Conservation (phyloP, 2,329 filamentous ascomycete species). For the Ophiocordyceps unilateralis region DNA sequence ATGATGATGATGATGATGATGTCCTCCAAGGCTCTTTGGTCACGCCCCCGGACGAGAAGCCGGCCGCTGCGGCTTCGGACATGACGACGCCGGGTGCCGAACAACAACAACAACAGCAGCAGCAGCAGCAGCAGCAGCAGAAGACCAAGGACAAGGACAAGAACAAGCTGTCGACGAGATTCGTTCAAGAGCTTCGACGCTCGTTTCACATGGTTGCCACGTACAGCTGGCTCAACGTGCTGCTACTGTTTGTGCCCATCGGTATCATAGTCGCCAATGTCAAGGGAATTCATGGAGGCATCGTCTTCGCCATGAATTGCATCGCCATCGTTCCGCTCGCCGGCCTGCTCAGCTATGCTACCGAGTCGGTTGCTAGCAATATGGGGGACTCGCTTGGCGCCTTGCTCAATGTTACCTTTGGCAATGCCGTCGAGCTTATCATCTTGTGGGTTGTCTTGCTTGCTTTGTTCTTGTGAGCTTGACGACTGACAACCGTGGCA, state of each 20-base stretch:
- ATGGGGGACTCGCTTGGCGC: conserved; percentile 59
- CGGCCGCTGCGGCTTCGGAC: too few species aligned
- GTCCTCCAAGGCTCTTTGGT: too few species aligned
- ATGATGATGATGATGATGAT: too few species aligned
- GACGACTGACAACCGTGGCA: neutral
- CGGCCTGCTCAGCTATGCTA: conserved; percentile 54
- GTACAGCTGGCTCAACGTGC: conserved; percentile 61
- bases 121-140: conserved; percentile 13
- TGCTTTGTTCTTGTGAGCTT: neutral
- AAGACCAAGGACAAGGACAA: too few species aligned
- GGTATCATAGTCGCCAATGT: conserved; percentile 50
- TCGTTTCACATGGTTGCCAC: conserved; percentile 39
- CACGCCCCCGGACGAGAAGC: too few species aligned
- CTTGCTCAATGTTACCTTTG: conserved; percentile 60
- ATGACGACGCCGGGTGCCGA: too few species aligned
- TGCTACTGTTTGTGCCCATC: conserved; percentile 62
- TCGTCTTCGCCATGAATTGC: conserved; percentile 59
- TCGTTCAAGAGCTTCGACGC: conserved; percentile 31
- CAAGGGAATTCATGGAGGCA: conserved; percentile 33
- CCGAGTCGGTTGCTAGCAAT: conserved; percentile 55
- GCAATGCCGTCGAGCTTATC: conserved; percentile 65
- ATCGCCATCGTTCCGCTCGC: conserved; percentile 61
- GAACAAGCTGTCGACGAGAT: conserved; percentile 8
- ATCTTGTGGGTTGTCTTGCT: conserved; percentile 38
- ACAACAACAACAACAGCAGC: conserved; percentile 3